Evolutionary conservation across 805 yeast genomes (phyloP), one percentile per base, ranked within the genome.

Genomic region (Candida hungchunana): DNA sequence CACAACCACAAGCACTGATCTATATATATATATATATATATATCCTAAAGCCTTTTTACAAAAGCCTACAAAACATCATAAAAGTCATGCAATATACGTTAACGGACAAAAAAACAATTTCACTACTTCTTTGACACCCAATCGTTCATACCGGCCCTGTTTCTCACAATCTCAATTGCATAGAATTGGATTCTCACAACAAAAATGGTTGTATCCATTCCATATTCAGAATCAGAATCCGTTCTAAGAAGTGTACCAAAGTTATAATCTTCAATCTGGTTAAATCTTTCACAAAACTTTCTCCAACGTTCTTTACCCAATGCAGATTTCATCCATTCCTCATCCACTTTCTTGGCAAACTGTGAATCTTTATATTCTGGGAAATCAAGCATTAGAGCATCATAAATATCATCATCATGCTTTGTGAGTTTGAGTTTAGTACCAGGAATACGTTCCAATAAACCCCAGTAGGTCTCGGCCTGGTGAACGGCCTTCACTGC

Each of bases 401-500:
- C 71, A 49, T 72, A 77, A 34, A 84, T 81, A 36, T 77, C 87
- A 50, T 82, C 82, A 57, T 84, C 94, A 45, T 64, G 72, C 53
- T 75, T 70, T 32, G 93, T 82, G 42, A 84, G 67, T 57, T 77
- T 82, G 45, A 90, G 69, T 48, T 73, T 75, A 28, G 93, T 74
- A n/a, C 95, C 97, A 43, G 82, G 79, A 38, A 88, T 66, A 48
- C 77, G 76, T 39, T 73, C 73, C 37, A 93, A 64, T 40, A 93
- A 62, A 31, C 71, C 70, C 96, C 96, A 93, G 73, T 90, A 93
- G 2, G 96, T 81, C 56, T 87, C 95, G 40, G 95, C 93, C 60
- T 93, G 97, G 62, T 76, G 79, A 13, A 93, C 98, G 5, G 97
- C 98, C 63, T 83, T 86, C 41, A 93, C 98, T 27, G 98, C 97